Evolutionary conservation across 345 rosid genomes (phyloP).

Genomic region (Dimocarpus longan): DNA sequence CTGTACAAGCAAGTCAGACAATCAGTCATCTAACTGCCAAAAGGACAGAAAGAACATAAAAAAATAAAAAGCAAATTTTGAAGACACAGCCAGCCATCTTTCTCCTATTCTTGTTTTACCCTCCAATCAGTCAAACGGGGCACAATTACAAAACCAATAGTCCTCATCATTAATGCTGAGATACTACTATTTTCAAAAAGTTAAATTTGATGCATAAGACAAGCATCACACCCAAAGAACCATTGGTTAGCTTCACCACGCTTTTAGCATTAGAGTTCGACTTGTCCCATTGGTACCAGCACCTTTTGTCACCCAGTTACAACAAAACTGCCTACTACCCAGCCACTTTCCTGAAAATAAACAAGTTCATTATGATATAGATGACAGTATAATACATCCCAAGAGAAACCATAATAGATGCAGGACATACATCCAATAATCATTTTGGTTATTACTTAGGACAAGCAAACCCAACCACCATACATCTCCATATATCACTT

Average conservation of each 20-base stretch:
- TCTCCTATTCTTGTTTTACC: not conserved
- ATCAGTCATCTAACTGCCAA: not conserved
- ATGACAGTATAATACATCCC: not conserved
- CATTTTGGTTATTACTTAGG: not conserved
- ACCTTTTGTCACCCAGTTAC: constrained; percentile 98
- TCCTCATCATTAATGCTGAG: not conserved
- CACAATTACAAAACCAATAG: not conserved
- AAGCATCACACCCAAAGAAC: constrained; percentile 62
- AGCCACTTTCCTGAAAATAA: constrained; percentile 81
- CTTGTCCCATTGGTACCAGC: constrained; percentile 79
- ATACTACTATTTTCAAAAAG: not conserved
- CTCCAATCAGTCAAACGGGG: not conserved
- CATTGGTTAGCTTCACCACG: constrained; percentile 86
- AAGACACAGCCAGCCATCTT: not conserved
- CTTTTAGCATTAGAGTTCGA: constrained; percentile 83
- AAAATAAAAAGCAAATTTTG: not conserved
- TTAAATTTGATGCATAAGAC: not conserved
- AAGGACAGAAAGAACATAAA: not conserved
- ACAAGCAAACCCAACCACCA: not conserved
- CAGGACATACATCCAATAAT: not conserved
- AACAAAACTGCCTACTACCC: constrained; percentile 92
- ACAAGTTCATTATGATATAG: constrained; percentile 1
- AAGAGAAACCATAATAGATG: not conserved
- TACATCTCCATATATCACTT: not conserved
- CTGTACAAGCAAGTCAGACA: constrained; percentile 46